A percentile compares a stretch with the other conserved stretches of the same genome.
Conservation (phyloP, 2,329 filamentous ascomycete genomes). For the Tolypocladium guangdongense region DNA sequence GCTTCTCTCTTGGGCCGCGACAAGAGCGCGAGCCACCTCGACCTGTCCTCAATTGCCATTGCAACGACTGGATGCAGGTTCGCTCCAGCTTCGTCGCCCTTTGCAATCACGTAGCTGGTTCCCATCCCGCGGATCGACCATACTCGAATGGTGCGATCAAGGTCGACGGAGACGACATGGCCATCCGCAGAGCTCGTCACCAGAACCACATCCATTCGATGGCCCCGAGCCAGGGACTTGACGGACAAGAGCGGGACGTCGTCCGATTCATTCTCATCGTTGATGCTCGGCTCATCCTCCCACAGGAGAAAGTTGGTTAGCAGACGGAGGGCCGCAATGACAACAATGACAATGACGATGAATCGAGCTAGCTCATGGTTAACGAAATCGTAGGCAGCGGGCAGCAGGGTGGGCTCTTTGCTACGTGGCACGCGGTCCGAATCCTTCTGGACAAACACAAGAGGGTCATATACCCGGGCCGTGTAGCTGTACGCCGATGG, state of each 20-base stretch:
- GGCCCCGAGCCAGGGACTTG: conserved; percentile 49
- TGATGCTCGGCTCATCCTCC: conserved; percentile 42
- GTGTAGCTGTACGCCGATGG: conserved; percentile 61
- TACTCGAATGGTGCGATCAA: conserved; percentile 58
- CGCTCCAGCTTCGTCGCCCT: conserved; percentile 27
- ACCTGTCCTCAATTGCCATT: conserved; percentile 52
- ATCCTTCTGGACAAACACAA: conserved; percentile 60
- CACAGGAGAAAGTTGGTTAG: conserved; percentile 66
- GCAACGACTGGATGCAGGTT: conserved; percentile 50
- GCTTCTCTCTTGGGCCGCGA: conserved; percentile 32
- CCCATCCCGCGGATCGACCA: conserved; percentile 47
- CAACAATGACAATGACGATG: conserved; percentile 48
- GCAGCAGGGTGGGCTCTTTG: conserved; percentile 23
- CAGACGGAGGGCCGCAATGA: conserved; percentile 54
- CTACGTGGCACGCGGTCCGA: conserved; percentile 51
- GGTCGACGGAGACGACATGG: conserved; percentile 55
- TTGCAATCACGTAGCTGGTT: conserved; percentile 28
- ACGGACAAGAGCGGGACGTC: conserved; percentile 43
- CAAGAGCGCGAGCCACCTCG: conserved; percentile 56
- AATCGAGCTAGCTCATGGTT: conserved; percentile 49
- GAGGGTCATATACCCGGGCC: conserved; percentile 62
- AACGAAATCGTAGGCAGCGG: conserved; percentile 52
- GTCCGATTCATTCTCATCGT: conserved; percentile 33
- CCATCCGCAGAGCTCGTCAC: conserved; percentile 52
- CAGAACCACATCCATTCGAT: conserved; percentile 58